Evolutionary conservation across 169 alveolate genomes (phyloP).

Genomic region (Plasmodium knowlesi): DNA sequence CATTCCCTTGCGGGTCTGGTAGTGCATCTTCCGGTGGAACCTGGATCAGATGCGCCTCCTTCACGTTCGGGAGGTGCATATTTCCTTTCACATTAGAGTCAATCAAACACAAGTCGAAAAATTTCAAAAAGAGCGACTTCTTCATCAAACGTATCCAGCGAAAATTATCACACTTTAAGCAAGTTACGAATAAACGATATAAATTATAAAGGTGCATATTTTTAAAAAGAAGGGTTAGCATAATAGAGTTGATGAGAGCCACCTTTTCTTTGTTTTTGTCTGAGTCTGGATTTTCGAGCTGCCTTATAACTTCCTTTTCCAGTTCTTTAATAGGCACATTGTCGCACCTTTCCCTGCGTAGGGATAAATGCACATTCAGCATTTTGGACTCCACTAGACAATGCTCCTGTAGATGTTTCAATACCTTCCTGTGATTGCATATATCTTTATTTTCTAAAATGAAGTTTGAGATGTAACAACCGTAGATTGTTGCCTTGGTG

Average conservation of each 20-base stretch:
- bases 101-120: constrained; percentile 77
- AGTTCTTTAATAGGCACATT: constrained; percentile 12
- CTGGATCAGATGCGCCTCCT: constrained; percentile 35
- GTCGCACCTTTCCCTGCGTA: constrained; percentile 56
- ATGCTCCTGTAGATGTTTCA: constrained; percentile 49
- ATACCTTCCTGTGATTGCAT: constrained; percentile 59
- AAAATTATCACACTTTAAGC: constrained; percentile 80
- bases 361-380: constrained; percentile 32
- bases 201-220: constrained; percentile 76
- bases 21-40: neutral
- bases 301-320: constrained; percentile 55
- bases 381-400: constrained; percentile 46
- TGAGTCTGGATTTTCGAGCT: constrained; percentile 46
- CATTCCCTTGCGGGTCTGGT: neutral
- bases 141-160: constrained; percentile 77
- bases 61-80: constrained; percentile 63
- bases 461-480: constrained; percentile 51
- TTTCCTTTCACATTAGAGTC: constrained; percentile 20
- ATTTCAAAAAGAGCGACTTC: constrained; percentile 74
- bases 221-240: constrained; percentile 74
- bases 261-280: constrained; percentile 53
- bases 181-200: constrained; percentile 78
- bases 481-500: constrained; percentile 43
- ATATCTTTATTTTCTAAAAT: constrained; percentile 61
- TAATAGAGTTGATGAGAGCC: constrained; percentile 64